Base-by-base conservation (phyloP, 257 asterid genomes). In the Ballota nigra region DNA sequence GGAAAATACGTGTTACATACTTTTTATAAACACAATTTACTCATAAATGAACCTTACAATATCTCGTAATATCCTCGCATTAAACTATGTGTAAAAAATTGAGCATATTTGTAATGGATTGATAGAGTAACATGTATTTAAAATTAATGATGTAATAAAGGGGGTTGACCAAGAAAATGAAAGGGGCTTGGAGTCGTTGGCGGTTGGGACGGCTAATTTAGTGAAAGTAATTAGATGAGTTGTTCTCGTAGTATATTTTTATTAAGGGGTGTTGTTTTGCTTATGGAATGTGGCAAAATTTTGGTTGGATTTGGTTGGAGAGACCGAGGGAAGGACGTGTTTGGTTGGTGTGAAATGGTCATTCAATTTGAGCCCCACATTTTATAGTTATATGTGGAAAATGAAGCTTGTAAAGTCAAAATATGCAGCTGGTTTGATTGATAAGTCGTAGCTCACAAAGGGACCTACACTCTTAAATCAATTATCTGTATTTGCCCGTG, bases 151-250 rank as follows among this genome's bases (percentile, higher is more conserved):
- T 34, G 72, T 45, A 13, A 4, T 60, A 15, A 12, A 75, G 60
- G 70, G 73, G 74, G 79, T 80, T 83, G 83, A 78, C 83, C 69
- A 66, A 74, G 77, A 65, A 68, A 75, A 57, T 43, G 28, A 45
- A 67, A 49, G 76, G 24, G 52, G 61, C 41, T 18, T 22, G 6
- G 58, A 65, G 81, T 36, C 11, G 82, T 65, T 72, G 80, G 83
- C 62, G 16, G 87, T 83, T 83, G 83, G 73, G 38, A 1, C 70
- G 82, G 77, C 84, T 33, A 56, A 82, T 78, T 78, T 61, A 78
- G 71, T 63, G 56, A 15, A 19, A 68, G 70, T 47, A 47, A 47
- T 74, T 74, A 40, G 76, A 62, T 67, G 71, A 6, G 41, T 29
- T 56, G 36, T 57, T 49, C n/a, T 8, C 0, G n/a, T 33, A 28